phyloP scores from a whole-genome alignment of 371 early-diverging fungal species.

The Rhizopus delemar region DNA sequence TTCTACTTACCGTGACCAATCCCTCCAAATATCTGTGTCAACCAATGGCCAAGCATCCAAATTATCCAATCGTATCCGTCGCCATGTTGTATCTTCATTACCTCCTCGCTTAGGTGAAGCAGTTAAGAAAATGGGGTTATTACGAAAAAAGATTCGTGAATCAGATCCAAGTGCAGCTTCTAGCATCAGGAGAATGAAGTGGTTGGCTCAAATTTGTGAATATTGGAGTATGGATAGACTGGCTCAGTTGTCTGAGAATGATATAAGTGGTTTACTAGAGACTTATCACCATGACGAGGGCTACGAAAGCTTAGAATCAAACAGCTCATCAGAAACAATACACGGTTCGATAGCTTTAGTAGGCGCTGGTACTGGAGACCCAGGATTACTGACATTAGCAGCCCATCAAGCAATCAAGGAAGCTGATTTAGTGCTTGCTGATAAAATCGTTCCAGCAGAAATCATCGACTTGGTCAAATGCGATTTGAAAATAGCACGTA shows the following conservation, averaged over 20 bases:
- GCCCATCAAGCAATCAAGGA: slow-evolving; percentile 67
- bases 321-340: neutral
- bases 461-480: slow-evolving; percentile 62
- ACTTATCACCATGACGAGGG: slow-evolving; percentile 69
- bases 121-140: slow-evolving; percentile 60
- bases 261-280: slow-evolving; percentile 62
- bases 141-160: slow-evolving; percentile 58
- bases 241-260: slow-evolving; percentile 58
- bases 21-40: slow-evolving; percentile 77
- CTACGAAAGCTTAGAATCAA: slow-evolving; percentile 41
- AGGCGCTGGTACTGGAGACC: slow-evolving; percentile 91
- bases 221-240: slow-evolving; percentile 69
- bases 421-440: slow-evolving; percentile 84
- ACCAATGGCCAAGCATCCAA: slow-evolving; percentile 82
- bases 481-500: slow-evolving; percentile 64
- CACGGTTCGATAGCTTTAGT: slow-evolving; percentile 59
- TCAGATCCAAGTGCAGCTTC: slow-evolving; percentile 57
- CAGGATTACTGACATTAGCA: slow-evolving; percentile 76
- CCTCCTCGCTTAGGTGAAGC: slow-evolving; percentile 64
- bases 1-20: slow-evolving; percentile 70
- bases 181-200: slow-evolving; percentile 66
- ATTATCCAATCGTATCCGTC: slow-evolving; percentile 68
- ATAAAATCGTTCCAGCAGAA: slow-evolving; percentile 77
- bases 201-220: slow-evolving; percentile 77
- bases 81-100: slow-evolving; percentile 57